These are phyloP conservation scores for Fereydounia khargensis DNA, from an alignment of 1,284 basidiomycete genomes.

Conservation along the genomic window DNA sequence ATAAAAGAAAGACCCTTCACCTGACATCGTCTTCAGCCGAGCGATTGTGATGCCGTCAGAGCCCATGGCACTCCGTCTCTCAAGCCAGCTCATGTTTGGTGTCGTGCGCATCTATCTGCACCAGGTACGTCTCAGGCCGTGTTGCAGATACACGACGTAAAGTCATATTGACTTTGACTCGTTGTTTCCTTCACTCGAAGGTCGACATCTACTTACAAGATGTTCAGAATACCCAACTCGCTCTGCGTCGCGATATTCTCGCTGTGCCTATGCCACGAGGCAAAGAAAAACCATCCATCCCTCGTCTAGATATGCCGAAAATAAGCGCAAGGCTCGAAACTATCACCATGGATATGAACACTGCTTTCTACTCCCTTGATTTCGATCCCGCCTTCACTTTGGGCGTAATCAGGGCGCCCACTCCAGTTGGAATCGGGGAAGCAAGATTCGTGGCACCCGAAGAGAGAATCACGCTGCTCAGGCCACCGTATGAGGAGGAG, in stretches of 20 bases:
- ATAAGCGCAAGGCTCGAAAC: slow-evolving; percentile 5
- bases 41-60: slow-evolving; percentile 17
- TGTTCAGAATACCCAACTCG: too few relatives aligned
- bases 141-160: slow-evolving; percentile 20
- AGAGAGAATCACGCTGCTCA: slow-evolving; percentile 20
- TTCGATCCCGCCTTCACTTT: slow-evolving; percentile 11
- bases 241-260: too few relatives aligned
- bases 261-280: not conserved
- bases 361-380: slow-evolving; percentile 26
- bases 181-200: too few relatives aligned
- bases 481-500: slow-evolving; percentile 17
- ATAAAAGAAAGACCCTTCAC: not conserved
- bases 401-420: too few relatives aligned
- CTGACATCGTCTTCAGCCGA: not conserved
- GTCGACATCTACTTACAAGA: too few relatives aligned
- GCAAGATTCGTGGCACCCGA: slow-evolving; percentile 14
- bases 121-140: slow-evolving; percentile 17
- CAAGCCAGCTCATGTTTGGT: slow-evolving; percentile 40
- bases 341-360: slow-evolving; percentile 21
- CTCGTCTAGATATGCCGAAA: slow-evolving; percentile 22
- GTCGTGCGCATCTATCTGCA: slow-evolving; percentile 36
- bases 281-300: not conserved
- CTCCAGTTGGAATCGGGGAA: too few relatives aligned
- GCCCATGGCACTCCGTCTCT: slow-evolving; percentile 43
- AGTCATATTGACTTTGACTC: too few relatives aligned